Conservation (phyloP, 2,329 filamentous ascomycete genomes). For the Aureobasidium sp. region DNA sequence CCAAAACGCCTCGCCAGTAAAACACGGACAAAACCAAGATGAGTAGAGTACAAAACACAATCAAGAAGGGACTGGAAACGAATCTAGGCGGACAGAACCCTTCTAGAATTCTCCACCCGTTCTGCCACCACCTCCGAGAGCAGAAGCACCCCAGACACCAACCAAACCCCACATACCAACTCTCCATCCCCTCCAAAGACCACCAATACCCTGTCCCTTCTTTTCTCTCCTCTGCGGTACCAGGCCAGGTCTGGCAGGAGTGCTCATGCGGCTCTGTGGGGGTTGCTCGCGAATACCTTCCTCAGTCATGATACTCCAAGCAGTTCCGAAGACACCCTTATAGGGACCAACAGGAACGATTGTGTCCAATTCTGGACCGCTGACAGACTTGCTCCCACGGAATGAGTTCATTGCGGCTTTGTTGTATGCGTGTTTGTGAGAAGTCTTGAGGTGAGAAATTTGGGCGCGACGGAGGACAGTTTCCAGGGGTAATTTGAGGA, state of each 20-base stretch:
- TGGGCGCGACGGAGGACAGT: conserved; percentile 87
- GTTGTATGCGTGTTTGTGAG: conserved; percentile 15
- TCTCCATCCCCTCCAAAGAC: conserved; percentile 67
- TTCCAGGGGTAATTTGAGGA: conserved; percentile 82
- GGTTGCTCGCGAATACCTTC: conserved; percentile 55
- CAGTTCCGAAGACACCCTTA: conserved; percentile 79
- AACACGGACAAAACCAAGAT: neutral
- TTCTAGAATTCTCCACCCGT: conserved; percentile 16
- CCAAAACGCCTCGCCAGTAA: conserved; percentile 6
- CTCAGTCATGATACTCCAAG: conserved; percentile 77
- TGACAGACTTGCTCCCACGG: conserved; percentile 20
- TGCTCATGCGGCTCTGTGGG: conserved; percentile 28
- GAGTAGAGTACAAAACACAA: neutral
- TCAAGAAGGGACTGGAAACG: neutral
- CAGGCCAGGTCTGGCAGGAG: conserved; percentile 26
- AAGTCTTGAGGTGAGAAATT: conserved; percentile 56
- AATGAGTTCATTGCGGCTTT: conserved; percentile 21
- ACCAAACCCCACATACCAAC: conserved; percentile 72
- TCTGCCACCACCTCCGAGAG: conserved; percentile 14
- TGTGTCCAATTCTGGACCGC: conserved; percentile 49
- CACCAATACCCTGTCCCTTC: conserved; percentile 61
- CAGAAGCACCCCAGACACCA: conserved; percentile 52
- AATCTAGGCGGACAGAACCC: neutral
- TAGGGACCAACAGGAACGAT: conserved; percentile 77
- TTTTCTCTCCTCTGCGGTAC: conserved; percentile 35